Base-by-base conservation (phyloP, 2,329 filamentous ascomycete genomes). In the Cadophora malorum region DNA sequence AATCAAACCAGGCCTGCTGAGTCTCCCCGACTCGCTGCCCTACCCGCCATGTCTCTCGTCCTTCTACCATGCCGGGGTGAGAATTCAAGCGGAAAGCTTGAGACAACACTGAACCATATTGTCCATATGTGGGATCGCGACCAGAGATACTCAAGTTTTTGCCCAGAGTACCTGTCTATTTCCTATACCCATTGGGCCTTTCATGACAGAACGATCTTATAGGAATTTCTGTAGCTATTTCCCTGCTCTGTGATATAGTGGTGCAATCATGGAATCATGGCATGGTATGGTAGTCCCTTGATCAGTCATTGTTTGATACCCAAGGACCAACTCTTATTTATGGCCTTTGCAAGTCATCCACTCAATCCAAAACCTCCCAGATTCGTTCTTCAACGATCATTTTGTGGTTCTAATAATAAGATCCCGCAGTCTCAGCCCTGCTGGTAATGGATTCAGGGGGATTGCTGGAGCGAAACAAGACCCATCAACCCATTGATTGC, bases 391-490 rank as follows among this genome's bases (percentile, higher is more conserved):
- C 52, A 55, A 33, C 25, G 28, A 55, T 55, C 52, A 55, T n/a
- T 33, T 45, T 33, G 16, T 33, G 28, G 14, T 33, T 55, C 52
- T 55, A 55, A 33, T 55, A 55, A 55, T 55, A 55, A 55, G 25
- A 55, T 49, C 52, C 52, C 14, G 1, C 16, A 9, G 25, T 55
- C 52, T 55, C 52, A 55, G 52, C 52, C 52, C 14, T 55, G 52
- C 25, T 55, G 52, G 23, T 19, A 3, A 19, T 45, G 4, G 4
- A 16, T 45, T 19, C 41, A n/a, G 25, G 25, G 52, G 52, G 25
- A 55, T 55, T 55, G 25, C 52, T 25, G 52, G 52, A 55, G 16
- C 52, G 52, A 55, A 55, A 55, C 52, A 55, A 31, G 52, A 53
- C 28, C 52, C 52, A 31, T 33, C 28, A 19, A 49, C 45, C 4